Evolutionary conservation across 2,329 filamentous ascomycete genomes (phyloP).

Genomic region (Microdochium bolleyi): DNA sequence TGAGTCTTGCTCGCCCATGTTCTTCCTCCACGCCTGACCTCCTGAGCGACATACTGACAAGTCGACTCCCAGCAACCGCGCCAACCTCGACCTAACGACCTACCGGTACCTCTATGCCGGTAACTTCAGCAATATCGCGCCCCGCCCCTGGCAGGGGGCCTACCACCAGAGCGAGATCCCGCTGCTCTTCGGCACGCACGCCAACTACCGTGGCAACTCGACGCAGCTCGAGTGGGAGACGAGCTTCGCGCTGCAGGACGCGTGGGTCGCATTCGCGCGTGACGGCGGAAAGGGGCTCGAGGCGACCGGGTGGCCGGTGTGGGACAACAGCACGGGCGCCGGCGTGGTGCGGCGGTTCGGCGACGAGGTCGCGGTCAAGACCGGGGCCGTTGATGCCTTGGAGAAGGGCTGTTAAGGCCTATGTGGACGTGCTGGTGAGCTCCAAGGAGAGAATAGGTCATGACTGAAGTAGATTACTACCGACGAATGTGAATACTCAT

Average conservation of each 20-base stretch:
- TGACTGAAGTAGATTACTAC: too few species aligned
- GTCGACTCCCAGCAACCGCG: conserved; percentile 7
- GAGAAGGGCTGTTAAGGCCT: neutral
- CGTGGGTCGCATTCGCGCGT: neutral
- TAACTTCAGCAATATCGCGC: conserved; percentile 28
- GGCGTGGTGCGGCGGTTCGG: neutral
- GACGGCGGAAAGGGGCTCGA: neutral
- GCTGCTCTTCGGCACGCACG: neutral
- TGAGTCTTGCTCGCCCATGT: conserved; percentile 5
- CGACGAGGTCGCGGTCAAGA: neutral
- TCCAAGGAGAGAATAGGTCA: too few species aligned
- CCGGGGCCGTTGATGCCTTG: neutral
- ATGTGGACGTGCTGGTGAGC: too few species aligned
- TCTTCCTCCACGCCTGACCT: conserved; percentile 12
- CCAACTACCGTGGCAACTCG: neutral
- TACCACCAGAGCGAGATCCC: neutral
- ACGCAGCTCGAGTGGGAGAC: neutral
- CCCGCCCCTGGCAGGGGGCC: conserved; percentile 28
- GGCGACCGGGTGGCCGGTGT: neutral
- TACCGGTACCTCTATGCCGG: conserved; percentile 32
- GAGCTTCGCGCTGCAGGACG: neutral
- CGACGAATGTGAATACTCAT: too few species aligned
- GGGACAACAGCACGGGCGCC: neutral
- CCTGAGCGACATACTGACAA: conserved; percentile 2
- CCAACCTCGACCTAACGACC: conserved; percentile 18